Conservation (phyloP, 2,329 filamentous ascomycete genomes). For the Fusarium sublunatum region DNA sequence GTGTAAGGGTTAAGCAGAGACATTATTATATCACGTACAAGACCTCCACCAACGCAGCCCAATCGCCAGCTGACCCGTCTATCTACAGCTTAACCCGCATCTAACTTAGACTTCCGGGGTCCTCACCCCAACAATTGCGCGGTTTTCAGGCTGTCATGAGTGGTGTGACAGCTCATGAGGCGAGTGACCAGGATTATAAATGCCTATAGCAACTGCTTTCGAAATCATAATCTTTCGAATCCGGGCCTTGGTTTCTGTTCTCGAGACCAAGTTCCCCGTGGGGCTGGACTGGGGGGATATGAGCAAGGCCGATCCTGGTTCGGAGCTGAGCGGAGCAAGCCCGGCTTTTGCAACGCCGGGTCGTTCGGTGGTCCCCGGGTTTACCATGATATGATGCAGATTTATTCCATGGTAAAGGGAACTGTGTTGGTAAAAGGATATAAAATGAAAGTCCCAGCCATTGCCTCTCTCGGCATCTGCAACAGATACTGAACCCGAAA, state of each 20-base stretch:
- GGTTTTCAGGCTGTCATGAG: slow-evolving; percentile 32
- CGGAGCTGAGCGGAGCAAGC: slow-evolving; percentile 40
- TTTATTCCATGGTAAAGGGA: not conserved
- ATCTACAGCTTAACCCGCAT: slow-evolving; percentile 16
- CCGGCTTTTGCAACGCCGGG: slow-evolving; percentile 27
- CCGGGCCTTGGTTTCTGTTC: not conserved
- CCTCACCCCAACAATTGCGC: slow-evolving; percentile 29
- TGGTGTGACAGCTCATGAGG: slow-evolving; percentile 37
- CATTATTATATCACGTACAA: slow-evolving; percentile 40
- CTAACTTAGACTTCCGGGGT: slow-evolving; percentile 9
- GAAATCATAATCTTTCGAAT: not conserved
- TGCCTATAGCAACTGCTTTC: too few relatives aligned
- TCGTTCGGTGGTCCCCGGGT: slow-evolving; percentile 26
- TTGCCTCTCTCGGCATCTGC: too few relatives aligned
- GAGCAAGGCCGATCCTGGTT: slow-evolving; percentile 26
- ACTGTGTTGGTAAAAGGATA: too few relatives aligned
- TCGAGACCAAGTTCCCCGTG: slow-evolving; percentile 3
- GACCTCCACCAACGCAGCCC: slow-evolving; percentile 34
- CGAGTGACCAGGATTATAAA: not conserved
- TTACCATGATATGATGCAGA: not conserved
- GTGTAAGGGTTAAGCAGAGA: slow-evolving; percentile 21
- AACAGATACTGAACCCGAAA: slow-evolving; percentile 6
- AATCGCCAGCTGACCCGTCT: slow-evolving; percentile 30
- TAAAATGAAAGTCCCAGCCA: too few relatives aligned
- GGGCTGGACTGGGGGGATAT: slow-evolving; percentile 12